Evolutionary conservation across 768 basidiomycete genomes (phyloP), one percentile per base, ranked within the genome.

Genomic region (Brasilioporus rufonigricans): DNA sequence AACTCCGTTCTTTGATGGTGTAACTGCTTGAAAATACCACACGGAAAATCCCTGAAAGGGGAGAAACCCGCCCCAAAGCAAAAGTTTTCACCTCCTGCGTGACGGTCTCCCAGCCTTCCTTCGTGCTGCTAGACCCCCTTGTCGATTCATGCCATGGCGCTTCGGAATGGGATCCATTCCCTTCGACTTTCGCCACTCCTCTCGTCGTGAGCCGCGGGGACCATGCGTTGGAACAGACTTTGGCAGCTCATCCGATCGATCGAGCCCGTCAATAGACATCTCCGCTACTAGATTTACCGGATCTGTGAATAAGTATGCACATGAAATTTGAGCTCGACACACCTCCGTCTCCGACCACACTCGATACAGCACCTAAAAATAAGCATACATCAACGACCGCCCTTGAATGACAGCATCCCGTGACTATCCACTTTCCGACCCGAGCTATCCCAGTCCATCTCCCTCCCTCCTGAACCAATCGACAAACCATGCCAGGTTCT

Each of bases 151-250:
- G 32, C 80, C 82, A 38, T 68, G 74, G 10, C 77, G 67, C 56
- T 75, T 76, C 9, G 81, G 76, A 59, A 80, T 68, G 24, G 83
- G 71, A 9, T 74, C 65, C 70, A 90, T 64, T 29, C 93, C 93
- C 67, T 93, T 95, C 23, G 91, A 86, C 52, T 73, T 73, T 66
- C 91, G 76, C 93, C 93, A 95, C 60, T 84, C 77, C 67, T 93
- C 92, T 58, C 89, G 78, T 56, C 93, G 76, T 45, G 89, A 88
- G 47, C 78, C 76, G 31, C 91, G 83, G 3, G 86, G 80, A 13
- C 92, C 93, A 62, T 93, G 90, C 3, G 93, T 95, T 10, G 92
- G 93, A 58, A 93, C 77, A 21, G 66, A 68, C 46, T 67, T 67
- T 5, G 72, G 48, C 53, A 62, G 60, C 44, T 70, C 70, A 24